These are phyloP conservation scores for Aspergillus versicolor DNA, from an alignment of 2,329 filamentous ascomycete genomes.

Conservation along the genomic window DNA sequence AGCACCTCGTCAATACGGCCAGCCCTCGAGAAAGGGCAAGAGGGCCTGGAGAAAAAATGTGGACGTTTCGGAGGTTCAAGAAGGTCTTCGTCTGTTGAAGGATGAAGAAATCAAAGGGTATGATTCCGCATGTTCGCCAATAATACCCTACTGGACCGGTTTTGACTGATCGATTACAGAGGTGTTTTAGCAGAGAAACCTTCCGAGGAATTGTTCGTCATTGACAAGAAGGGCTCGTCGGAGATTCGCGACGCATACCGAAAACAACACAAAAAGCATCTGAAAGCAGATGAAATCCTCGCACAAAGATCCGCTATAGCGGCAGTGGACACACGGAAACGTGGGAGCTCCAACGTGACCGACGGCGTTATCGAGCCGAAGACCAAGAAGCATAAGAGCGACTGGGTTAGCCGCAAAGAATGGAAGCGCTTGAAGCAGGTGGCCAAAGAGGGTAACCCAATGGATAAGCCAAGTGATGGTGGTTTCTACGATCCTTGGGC, in stretches of 20 bases:
- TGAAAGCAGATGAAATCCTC: slow-evolving; percentile 92
- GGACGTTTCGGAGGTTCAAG: slow-evolving; percentile 80
- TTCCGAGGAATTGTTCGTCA: slow-evolving; percentile 78
- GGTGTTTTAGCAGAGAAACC: slow-evolving; percentile 82
- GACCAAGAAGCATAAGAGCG: slow-evolving; percentile 71
- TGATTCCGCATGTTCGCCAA: background rate
- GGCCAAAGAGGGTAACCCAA: slow-evolving; percentile 62
- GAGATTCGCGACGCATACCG: slow-evolving; percentile 64
- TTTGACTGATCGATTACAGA: slow-evolving; percentile 47
- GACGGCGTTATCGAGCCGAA: slow-evolving; percentile 68
- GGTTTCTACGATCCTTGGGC: slow-evolving; percentile 76
- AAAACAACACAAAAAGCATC: slow-evolving; percentile 72
- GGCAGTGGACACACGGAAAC: slow-evolving; percentile 75
- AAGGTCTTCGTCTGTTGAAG: slow-evolving; percentile 79
- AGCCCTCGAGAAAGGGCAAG: slow-evolving; percentile 94
- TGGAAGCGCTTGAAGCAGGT: slow-evolving; percentile 73
- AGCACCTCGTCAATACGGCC: slow-evolving; percentile 77
- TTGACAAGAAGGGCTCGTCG: slow-evolving; percentile 73
- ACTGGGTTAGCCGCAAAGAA: slow-evolving; percentile 83
- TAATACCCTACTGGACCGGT: background rate
- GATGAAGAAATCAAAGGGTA: slow-evolving; percentile 91
- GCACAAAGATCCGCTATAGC: slow-evolving; percentile 78
- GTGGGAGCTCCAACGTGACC: slow-evolving; percentile 65
- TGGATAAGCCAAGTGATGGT: slow-evolving; percentile 58
- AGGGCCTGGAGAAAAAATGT: slow-evolving; percentile 99